These are phyloP conservation scores for Nitzschia sp. DNA, from an alignment of 108 stramenopile species.

Conservation along the genomic window DNA sequence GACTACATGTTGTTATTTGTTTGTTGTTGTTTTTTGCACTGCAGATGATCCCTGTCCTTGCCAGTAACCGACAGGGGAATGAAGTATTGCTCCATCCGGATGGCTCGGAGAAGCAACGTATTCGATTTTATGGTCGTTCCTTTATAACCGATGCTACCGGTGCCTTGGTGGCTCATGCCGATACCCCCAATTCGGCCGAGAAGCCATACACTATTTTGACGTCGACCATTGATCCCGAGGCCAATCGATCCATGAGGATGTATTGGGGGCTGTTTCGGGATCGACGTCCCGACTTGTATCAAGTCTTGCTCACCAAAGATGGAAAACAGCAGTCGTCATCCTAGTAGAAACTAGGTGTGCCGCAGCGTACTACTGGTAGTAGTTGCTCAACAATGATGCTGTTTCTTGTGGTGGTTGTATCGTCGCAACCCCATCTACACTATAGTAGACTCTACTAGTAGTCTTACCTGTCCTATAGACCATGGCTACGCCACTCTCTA, in stretches of 20 bases:
- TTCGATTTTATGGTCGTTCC: constrained; percentile 65
- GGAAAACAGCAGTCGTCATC: constrained; percentile 32
- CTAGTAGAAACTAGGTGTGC: too few relatives aligned
- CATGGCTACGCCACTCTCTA: too few relatives aligned
- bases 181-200: constrained; percentile 6
- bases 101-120: constrained; percentile 44
- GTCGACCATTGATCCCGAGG: constrained; percentile 25
- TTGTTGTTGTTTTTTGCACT: background rate
- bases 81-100: constrained; percentile 44
- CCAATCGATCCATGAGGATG: constrained; percentile 37
- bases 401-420: too few relatives aligned
- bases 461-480: too few relatives aligned
- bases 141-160: constrained; percentile 67
- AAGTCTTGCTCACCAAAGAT: constrained; percentile 53
- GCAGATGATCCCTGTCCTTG: constrained; percentile 60
- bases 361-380: too few relatives aligned
- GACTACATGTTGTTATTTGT: background rate
- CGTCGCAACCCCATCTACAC: too few relatives aligned
- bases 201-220: constrained; percentile 27
- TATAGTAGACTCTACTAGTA: too few relatives aligned
- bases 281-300: constrained; percentile 70
- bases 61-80: constrained; percentile 59
- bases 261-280: constrained; percentile 76
- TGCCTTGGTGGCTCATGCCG: constrained; percentile 33
- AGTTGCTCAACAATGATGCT: too few relatives aligned